Evolutionary conservation across 2,329 filamentous ascomycete genomes (phyloP).

Genomic region (Colletotrichum limetticola): DNA sequence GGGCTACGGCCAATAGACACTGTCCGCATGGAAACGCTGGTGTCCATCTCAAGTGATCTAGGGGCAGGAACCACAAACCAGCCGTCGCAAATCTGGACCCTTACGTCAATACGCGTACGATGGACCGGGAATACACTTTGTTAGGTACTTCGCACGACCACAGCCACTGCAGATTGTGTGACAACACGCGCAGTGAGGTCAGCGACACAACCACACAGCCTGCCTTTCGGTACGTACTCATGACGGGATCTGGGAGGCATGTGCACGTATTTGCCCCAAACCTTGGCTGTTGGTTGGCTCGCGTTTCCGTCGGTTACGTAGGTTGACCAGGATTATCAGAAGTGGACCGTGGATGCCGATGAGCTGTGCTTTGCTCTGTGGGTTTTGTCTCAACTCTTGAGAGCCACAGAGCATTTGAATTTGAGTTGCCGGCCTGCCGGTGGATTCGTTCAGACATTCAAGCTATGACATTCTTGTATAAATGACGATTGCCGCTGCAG

Average conservation of each 20-base stretch:
- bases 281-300: not conserved
- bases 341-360: not conserved
- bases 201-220: not conserved
- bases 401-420: not conserved
- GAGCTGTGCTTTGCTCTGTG: constrained; percentile 3
- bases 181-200: constrained; percentile 7
- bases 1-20: not conserved
- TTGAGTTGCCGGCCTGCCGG: not conserved
- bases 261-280: not conserved
- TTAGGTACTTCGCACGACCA: not conserved
- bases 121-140: not conserved
- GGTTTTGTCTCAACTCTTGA: not conserved
- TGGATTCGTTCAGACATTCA: not conserved
- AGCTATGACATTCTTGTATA: not conserved
- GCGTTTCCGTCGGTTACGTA: constrained; percentile 2
- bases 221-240: not conserved
- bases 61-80: constrained; percentile 6
- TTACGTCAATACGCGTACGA: constrained; percentile 26
- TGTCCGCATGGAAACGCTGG: not conserved
- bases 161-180: not conserved
- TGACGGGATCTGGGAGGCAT: not conserved
- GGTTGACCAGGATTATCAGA: not conserved
- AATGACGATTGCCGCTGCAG: not conserved
- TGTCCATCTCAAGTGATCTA: not conserved
- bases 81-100: not conserved